Evolutionary conservation across 2,329 filamentous ascomycete species (phyloP), one percentile per base, ranked within the genome.

Genomic region (Chaetomium strumarium): DNA sequence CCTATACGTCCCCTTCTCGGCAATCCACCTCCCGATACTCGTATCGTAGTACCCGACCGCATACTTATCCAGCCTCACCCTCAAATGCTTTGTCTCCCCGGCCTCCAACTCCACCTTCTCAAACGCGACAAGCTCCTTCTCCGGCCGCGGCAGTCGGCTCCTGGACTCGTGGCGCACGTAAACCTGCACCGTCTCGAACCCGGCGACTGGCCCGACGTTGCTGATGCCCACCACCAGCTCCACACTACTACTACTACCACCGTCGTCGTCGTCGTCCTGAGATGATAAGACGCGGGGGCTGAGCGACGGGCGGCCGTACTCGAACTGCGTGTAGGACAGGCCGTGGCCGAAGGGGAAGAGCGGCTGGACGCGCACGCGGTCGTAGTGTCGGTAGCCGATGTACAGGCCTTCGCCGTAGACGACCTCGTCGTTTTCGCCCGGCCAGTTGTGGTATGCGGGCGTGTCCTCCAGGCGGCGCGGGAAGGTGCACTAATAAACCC

Each of bases 291-390:
- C 65, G 48, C 67, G 66, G 2, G 65, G 62, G 60, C 69, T 74
- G 49, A 84, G 72, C 3, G 74, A 75, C 0, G 82, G 76, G 1
- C 74, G 70, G 13, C 81, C 80, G 62, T 87, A 85, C 43, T 77
- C 74, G 64, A 90, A 90, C 0, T 71, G 77, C 0, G 85, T 88
- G 66, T 90, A 90, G 0, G 83, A 86, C 8, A 90, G 74, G 1
- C 86, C 86, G 64, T 88, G 84, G 11, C 86, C 86, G 58, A 90
- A 90, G 29, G 84, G 75, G 68, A 88, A 90, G 0, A 86, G 73
- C 0, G 83, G 82, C 5, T 74, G 69, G 46, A 84, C 75, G 24
- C 73, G 72, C 12, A 74, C 70, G 17, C 78, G 78, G 61, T 90
- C 85, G 66, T 87, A 89, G 68, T 87, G 83, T 16, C 81, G 72